Evolutionary conservation across 83 land plant genomes (phyloP).

Genomic region (Diphasiastrum complanatum): DNA sequence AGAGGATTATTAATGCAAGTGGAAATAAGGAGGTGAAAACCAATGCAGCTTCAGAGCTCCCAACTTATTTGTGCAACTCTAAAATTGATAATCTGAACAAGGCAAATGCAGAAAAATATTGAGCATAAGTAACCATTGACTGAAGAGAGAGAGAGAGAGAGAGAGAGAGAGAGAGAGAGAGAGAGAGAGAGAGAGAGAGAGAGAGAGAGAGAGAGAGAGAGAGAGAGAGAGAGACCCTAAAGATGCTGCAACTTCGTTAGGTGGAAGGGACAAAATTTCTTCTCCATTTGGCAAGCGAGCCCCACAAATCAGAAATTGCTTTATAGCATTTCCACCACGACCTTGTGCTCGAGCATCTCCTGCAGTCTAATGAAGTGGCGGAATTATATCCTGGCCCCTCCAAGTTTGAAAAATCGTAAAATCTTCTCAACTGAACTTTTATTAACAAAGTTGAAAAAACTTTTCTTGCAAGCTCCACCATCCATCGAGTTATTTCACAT

Average conservation of each 20-base stretch:
- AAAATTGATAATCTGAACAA: too few species aligned
- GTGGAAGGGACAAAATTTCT: conserved; percentile 21
- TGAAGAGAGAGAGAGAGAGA: too few species aligned
- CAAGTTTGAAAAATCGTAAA: background rate
- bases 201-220: background rate
- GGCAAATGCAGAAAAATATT: too few species aligned
- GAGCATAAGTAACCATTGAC: too few species aligned
- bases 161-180: background rate
- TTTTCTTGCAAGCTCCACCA: too few species aligned
- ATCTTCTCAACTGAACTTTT: too few species aligned
- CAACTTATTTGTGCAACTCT: too few species aligned
- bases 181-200: background rate
- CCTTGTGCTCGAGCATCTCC: conserved; percentile 16
- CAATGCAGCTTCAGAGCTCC: too few species aligned
- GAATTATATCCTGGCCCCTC: background rate
- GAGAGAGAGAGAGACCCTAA: conserved; percentile 12
- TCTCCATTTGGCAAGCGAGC: conserved; percentile 24
- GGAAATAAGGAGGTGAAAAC: too few species aligned
- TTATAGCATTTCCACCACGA: background rate
- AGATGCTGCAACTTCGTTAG: conserved; percentile 22
- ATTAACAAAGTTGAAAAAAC: too few species aligned
- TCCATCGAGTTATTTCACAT: too few species aligned
- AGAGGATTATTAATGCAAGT: too few species aligned
- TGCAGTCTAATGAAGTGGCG: background rate
- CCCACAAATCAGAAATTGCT: conserved; percentile 20